Evolutionary conservation across 78 protist species (phyloP).

Genomic region (Dictyostelium brefeldianum): DNA sequence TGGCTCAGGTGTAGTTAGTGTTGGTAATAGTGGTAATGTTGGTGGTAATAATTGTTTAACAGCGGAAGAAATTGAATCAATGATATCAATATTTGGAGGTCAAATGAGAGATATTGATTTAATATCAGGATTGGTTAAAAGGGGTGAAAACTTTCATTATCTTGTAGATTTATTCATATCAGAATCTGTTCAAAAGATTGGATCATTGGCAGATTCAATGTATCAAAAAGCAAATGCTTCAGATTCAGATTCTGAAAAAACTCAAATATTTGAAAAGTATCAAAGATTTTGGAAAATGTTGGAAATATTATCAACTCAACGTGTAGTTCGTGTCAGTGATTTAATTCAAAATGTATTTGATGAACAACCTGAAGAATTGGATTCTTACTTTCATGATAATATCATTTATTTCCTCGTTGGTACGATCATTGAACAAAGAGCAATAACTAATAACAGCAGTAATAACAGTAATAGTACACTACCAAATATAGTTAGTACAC

Average conservation of each 20-base stretch:
- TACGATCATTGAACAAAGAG: conserved; percentile 7
- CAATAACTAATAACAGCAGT: neutral
- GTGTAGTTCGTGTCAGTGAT: conserved; percentile 13
- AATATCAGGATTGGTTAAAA: conserved; percentile 36
- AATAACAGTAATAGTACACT: neutral
- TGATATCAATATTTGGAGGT: conserved; percentile 43
- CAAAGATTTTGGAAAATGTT: conserved; percentile 53
- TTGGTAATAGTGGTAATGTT: neutral
- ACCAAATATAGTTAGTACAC: neutral
- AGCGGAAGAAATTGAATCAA: conserved; percentile 14
- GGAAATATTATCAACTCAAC: conserved; percentile 9
- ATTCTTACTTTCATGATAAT: conserved; percentile 57
- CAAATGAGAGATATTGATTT: conserved; percentile 79
- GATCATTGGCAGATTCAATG: conserved; percentile 54
- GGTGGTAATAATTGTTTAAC: conserved; percentile 9
- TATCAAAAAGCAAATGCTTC: conserved; percentile 52
- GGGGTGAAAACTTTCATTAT: conserved; percentile 44
- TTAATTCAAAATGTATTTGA: conserved; percentile 57
- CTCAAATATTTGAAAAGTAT: conserved; percentile 47
- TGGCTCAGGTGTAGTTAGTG: neutral
- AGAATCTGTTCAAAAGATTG: conserved; percentile 52
- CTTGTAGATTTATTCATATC: conserved; percentile 47
- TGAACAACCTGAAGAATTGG: conserved; percentile 77
- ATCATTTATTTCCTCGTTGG: conserved; percentile 35
- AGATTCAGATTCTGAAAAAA: neutral